These are phyloP conservation scores for Quercus robur DNA, from an alignment of 306 rosid genomes.

Conservation along the genomic window DNA sequence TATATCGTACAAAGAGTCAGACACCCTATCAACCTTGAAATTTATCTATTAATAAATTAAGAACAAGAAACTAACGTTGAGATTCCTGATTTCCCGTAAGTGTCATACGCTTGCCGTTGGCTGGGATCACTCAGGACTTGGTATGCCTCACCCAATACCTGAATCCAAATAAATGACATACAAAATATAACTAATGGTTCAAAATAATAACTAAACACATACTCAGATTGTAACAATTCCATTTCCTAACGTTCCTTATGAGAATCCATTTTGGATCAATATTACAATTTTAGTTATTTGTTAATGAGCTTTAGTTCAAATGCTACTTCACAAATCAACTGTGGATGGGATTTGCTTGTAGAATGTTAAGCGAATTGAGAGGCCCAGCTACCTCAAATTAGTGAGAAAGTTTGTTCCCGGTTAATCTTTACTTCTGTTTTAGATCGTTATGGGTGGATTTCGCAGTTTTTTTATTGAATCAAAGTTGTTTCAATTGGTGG, in stretches of 20 bases:
- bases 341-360: too few species aligned
- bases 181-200: slow-evolving; percentile 7
- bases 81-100: slow-evolving; percentile 84
- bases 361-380: too few species aligned
- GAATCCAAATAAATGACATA: slow-evolving; percentile 24
- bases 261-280: too few species aligned
- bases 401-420: too few species aligned
- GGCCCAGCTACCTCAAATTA: too few species aligned
- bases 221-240: neutral
- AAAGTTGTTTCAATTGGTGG: too few species aligned
- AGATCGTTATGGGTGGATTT: too few species aligned
- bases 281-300: too few species aligned
- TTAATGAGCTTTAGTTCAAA: too few species aligned
- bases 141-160: slow-evolving; percentile 98
- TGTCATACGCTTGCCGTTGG: slow-evolving; percentile 94
- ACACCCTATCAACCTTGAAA: slow-evolving; percentile 17
- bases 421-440: too few species aligned
- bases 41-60: neutral
- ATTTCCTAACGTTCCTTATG: neutral
- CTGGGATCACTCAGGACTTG: slow-evolving; percentile 86
- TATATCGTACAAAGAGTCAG: neutral
- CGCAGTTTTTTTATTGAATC: too few species aligned
- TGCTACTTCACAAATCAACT: too few species aligned
- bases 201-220: neutral
- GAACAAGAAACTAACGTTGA: slow-evolving; percentile 68